Percentiles rank a stretch among this genome's conserved stretches.
Evolutionary conservation across 2,329 filamentous ascomycete genomes (phyloP).

Genomic region (Aspergillus quadrilineatus): DNA sequence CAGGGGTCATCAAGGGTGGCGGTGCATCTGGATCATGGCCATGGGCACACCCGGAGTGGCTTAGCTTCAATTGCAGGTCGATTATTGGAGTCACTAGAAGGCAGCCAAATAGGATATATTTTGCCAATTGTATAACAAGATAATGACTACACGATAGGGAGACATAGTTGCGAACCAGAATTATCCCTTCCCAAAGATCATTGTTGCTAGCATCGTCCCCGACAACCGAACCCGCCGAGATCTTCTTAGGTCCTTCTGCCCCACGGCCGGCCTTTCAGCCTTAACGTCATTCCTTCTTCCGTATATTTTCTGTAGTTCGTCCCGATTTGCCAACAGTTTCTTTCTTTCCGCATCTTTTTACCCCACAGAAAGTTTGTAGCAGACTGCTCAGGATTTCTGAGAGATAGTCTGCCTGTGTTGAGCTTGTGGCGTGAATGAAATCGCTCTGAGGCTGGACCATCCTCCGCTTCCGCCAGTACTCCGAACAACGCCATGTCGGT

Average conservation of each 20-base stretch:
- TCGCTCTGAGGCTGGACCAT: background rate
- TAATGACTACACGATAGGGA: background rate
- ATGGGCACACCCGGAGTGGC: conserved; percentile 12
- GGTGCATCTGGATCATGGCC: conserved; percentile 13
- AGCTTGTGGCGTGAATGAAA: background rate
- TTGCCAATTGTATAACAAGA: background rate
- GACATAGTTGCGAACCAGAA: background rate
- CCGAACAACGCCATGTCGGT: conserved; percentile 44
- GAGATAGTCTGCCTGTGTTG: background rate
- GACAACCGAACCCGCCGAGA: conserved; percentile 9
- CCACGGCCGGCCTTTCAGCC: conserved; percentile 14
- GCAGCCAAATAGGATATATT: conserved; percentile 5
- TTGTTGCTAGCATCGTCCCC: conserved; percentile 1
- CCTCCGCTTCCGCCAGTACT: conserved; percentile 1
- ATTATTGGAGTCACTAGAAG: conserved; percentile 6
- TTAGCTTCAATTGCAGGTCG: conserved; percentile 12
- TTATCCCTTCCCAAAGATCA: background rate
- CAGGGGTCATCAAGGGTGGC: conserved; percentile 13
- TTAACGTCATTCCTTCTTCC: conserved; percentile 9
- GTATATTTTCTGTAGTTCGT: conserved; percentile 7
- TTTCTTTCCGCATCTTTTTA: background rate
- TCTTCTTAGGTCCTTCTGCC: conserved; percentile 7
- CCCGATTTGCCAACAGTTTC: conserved; percentile 1
- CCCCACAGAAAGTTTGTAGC: background rate
- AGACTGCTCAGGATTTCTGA: background rate